phyloP scores from a whole-genome alignment of 108 stramenopile genomes.

The Cyclostephanos invisitatus region DNA sequence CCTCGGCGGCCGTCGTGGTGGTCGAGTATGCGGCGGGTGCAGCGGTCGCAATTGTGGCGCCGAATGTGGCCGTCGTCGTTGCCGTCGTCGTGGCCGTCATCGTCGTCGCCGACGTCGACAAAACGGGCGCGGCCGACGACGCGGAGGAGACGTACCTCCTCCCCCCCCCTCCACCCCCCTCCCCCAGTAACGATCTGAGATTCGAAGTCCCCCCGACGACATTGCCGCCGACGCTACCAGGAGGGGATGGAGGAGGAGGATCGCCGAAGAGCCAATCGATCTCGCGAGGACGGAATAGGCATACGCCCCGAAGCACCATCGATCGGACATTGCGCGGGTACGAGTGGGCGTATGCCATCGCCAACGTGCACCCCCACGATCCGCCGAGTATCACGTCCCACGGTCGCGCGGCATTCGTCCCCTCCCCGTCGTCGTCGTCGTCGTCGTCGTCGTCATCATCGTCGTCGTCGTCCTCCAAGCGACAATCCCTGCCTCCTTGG shows the following conservation, averaged over 20 bases:
- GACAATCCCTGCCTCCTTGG: neutral
- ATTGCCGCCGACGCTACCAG: neutral
- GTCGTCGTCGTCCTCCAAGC: neutral
- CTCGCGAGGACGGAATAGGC: conserved; percentile 69
- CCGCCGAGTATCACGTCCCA: conserved; percentile 89
- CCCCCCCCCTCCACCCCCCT: neutral
- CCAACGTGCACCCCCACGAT: conserved; percentile 88
- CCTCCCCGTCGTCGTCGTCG: neutral
- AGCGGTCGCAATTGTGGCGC: neutral
- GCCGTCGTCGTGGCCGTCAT: too few species aligned
- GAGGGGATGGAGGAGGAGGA: conserved; percentile 9
- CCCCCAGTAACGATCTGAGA: conserved; percentile 22
- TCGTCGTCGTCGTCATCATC: neutral
- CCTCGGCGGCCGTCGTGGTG: conserved; percentile 13
- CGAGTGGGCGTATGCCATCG: conserved; percentile 78
- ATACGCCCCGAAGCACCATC: conserved; percentile 84
- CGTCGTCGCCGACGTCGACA: neutral
- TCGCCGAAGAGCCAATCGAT: conserved; percentile 81
- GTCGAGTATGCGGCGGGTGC: neutral
- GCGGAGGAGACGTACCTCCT: neutral
- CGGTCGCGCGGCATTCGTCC: conserved; percentile 12
- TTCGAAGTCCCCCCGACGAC: conserved; percentile 21
- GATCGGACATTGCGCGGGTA: conserved; percentile 57
- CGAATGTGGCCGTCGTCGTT: neutral
- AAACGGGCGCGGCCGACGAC: too few species aligned